These are phyloP conservation scores for Eimeria sp. DNA, from an alignment of 169 alveolate species.

Conservation along the genomic window DNA sequence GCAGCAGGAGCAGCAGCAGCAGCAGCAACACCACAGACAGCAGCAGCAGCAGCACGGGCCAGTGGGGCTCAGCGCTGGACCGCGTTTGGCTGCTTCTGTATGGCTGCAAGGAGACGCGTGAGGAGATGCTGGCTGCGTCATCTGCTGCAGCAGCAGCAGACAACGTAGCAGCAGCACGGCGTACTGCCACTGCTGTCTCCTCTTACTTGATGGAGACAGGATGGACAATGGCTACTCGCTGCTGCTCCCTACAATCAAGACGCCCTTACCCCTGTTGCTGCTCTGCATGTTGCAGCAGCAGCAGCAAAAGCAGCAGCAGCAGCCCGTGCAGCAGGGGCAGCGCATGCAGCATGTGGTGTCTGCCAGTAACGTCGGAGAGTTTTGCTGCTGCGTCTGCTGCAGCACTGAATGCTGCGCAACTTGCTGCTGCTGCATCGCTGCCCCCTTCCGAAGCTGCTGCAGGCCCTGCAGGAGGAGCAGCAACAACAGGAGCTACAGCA, in stretches of 20 bases:
- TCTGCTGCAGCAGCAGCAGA: not conserved
- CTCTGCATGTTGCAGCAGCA: constrained; percentile 25
- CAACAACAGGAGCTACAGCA: not conserved
- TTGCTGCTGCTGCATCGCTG: constrained; percentile 38
- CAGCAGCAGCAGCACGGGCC: constrained; percentile 12
- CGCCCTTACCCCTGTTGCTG: not conserved
- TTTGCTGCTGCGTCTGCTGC: constrained; percentile 45
- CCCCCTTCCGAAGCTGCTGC: constrained; percentile 3
- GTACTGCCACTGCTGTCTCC: constrained; percentile 13
- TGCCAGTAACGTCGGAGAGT: constrained; percentile 36
- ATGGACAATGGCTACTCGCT: constrained; percentile 32
- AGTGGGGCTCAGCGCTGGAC: constrained; percentile 45
- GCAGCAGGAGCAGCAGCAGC: constrained; percentile 47
- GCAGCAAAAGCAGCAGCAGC: not conserved
- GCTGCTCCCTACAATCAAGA: constrained; percentile 31
- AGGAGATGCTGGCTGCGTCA: not conserved
- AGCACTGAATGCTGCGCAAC: constrained; percentile 4
- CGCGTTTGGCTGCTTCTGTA: constrained; percentile 28
- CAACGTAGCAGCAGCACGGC: not conserved
- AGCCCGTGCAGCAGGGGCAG: constrained; percentile 20
- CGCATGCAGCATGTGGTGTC: constrained; percentile 56
- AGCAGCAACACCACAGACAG: constrained; percentile 22
- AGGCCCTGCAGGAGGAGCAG: too few species aligned
- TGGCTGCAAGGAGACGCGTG: constrained; percentile 10
- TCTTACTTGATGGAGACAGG: constrained; percentile 39